Base-by-base conservation (phyloP, 1,139 yeast species). In the Hansenula sp. region DNA sequence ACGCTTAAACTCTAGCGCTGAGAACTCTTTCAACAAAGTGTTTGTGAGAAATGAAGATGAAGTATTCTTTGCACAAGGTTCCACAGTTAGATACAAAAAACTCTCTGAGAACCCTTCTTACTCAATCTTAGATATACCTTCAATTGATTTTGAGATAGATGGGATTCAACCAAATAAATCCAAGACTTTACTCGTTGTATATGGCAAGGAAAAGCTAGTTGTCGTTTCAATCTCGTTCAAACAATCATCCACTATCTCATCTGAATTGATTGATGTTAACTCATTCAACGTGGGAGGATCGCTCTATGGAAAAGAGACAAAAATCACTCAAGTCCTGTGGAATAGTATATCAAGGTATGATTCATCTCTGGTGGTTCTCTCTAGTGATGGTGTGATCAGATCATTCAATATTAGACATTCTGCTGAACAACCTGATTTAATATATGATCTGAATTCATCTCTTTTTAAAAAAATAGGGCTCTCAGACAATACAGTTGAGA, bases 311-410 rank as follows among this genome's bases (percentile, higher is more conserved):
- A 12, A 36, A 6, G 30, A 28, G 0, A 34, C 47, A 5, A 40
- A 42, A 15, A 50, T 62, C 47, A 47, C 53, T 40, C 55, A 71
- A 55, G 48, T 68, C 0, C 41, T 66, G n/a, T 77, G 79, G 73
- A 74, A 75, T 52, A 71, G 71, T 4, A 52, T 66, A 19, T 68
- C 75, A 0, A 58, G 65, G 27, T 57, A 60, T 29, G 77, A 73
- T 46, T 60, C 73, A 1, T 65, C 63, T 37, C 43, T 76, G 27
- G 68, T 74, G 11, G 61, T 72, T 5, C 58, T 76, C 27, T 57
- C 66, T 4, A 51, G 55, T 1, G 72, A 72, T 49, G 63, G 60
- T 36, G 48, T 60, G 6, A 54, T 74, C 16, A 54, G 66, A 36
- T 52, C 70, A 5, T 67, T 62, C 48, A 73, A 73, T 41, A 49